Conservation (phyloP, 345 rosid genomes). For the Moricandia moricandioides region DNA sequence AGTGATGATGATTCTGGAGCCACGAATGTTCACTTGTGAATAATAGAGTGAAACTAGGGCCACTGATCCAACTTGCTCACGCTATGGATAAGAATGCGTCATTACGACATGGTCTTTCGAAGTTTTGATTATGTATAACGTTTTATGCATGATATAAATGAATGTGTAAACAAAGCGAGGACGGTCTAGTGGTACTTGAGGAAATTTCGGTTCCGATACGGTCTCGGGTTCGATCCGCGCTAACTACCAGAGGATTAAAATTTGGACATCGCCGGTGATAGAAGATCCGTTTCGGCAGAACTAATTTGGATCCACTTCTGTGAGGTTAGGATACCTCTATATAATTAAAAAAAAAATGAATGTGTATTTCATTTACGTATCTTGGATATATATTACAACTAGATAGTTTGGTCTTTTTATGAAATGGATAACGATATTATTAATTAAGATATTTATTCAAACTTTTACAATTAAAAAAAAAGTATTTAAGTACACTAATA, state of each 20-base stretch:
- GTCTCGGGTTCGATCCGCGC: too few species aligned
- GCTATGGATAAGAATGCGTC: not conserved
- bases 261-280: too few species aligned
- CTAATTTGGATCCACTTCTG: too few species aligned
- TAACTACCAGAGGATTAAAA: too few species aligned
- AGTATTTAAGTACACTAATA: not conserved
- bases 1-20: not conserved
- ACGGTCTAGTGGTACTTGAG: too few species aligned
- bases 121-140: not conserved
- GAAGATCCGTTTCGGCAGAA: too few species aligned
- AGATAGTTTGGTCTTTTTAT: not conserved
- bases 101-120: not conserved
- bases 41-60: not conserved
- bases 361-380: too few species aligned
- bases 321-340: too few species aligned
- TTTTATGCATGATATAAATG: not conserved
- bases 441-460: not conserved
- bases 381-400: not conserved
- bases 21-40: not conserved
- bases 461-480: too few species aligned
- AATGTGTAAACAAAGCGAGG: too few species aligned
- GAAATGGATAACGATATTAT: not conserved
- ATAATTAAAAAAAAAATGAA: too few species aligned
- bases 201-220: too few species aligned
- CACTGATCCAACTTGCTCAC: conserved; percentile 19